phyloP scores from a whole-genome alignment of 106 monocot genomes.

The Agapanthus africanus region DNA sequence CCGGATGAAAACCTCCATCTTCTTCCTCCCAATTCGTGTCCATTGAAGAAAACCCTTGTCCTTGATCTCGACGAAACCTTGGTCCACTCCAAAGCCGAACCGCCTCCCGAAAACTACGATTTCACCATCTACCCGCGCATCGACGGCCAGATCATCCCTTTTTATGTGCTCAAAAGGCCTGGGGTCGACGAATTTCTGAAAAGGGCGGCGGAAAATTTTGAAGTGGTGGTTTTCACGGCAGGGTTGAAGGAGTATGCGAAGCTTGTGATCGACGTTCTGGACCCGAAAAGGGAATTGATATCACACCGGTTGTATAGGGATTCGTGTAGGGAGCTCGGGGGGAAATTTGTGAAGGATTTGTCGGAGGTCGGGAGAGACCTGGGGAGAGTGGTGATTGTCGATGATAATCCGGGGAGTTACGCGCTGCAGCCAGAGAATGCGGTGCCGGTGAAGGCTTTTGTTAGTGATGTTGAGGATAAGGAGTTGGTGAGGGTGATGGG shows the following conservation, averaged over 20 bases:
- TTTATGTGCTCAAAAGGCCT: constrained; percentile 80
- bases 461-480: constrained; percentile 38
- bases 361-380: constrained; percentile 42
- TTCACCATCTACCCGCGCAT: constrained; percentile 64
- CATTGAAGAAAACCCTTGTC: constrained; percentile 50
- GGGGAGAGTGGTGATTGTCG: constrained; percentile 53
- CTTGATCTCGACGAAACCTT: constrained; percentile 94
- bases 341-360: constrained; percentile 69
- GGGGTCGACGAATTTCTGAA: constrained; percentile 61
- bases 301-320: constrained; percentile 76
- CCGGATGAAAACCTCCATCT: neutral
- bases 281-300: constrained; percentile 37
- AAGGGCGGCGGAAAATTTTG: constrained; percentile 34
- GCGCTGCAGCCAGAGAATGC: constrained; percentile 70
- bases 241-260: constrained; percentile 81
- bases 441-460: constrained; percentile 48
- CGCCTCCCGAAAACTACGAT: constrained; percentile 44
- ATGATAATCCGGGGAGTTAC: constrained; percentile 82
- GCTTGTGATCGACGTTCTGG: constrained; percentile 71
- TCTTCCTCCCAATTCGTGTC: constrained; percentile 15
- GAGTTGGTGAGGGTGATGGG: constrained; percentile 53
- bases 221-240: constrained; percentile 85
- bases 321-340: constrained; percentile 59
- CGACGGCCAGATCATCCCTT: constrained; percentile 45
- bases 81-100: constrained; percentile 54